Evolutionary conservation across 441 rosid species (phyloP), one percentile per base, ranked within the genome.

Genomic region (Populus tomentosa): DNA sequence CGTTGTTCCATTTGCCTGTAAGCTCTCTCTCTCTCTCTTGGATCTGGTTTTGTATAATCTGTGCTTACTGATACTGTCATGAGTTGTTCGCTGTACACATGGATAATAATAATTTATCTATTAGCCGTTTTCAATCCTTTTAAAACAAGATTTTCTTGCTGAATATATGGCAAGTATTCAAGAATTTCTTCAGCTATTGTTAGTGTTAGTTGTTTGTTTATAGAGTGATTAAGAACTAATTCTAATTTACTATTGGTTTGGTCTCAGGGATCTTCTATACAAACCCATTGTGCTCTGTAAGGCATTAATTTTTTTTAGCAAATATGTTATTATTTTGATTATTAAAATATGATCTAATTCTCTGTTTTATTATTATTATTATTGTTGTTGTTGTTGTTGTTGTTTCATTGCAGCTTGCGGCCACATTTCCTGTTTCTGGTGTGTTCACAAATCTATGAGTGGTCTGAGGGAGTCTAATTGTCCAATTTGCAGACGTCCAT

Each of bases 341-440:
- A 24, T 24, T 23, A 21, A 59, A 20, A 30, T 61, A 56, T 6
- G 24, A 5, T 24, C 13, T 53, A 8, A 13, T 74, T 72, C 10
- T 50, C 23, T 50, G 16, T 14, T 50, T 16, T 16, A 14, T 50
- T 50, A 26, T 26, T 26, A 26, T 40, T 40, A 10, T n/a, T n/a
- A n/a, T n/a, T n/a, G n/a, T n/a, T n/a, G n/a, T n/a, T n/a, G n/a
- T n/a, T n/a, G n/a, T n/a, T n/a, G n/a, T n/a, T n/a, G n/a, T 40
- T 53, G 56, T 53, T 53, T 53, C n/a, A 53, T 72, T 80, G 85
- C 84, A 95, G 98, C 89, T 67, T 95, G 98, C 84, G 98, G 98
- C 74, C 98, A 92, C 71, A 61, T 95, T 32, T 87, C 97, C 70
- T 93, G 99, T 87, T 95, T 93, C 81, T 95, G 98, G 99, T 95